Evolutionary conservation across 768 basidiomycete species (phyloP), one percentile per base, ranked within the genome.

Genomic region (Mycena maculata): DNA sequence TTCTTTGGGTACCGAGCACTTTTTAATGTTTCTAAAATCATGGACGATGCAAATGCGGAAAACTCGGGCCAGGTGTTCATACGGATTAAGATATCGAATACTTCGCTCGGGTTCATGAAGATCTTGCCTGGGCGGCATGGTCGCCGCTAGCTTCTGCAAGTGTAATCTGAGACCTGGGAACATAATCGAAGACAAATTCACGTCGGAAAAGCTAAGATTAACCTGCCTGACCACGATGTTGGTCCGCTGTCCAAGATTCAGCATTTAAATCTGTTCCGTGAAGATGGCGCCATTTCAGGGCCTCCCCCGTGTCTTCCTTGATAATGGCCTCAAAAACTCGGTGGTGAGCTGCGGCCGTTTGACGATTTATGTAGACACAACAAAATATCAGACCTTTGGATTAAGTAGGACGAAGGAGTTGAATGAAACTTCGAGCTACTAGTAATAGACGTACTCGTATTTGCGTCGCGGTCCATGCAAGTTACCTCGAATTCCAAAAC

Each of bases 221-320:
- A 33, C 48, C 42, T 18, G 69, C 71, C 47, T 68, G 72, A 5
- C 72, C 72, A 1, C 57, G n/a, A 33, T 75, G 74, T 53, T 76
- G 76, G 52, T 76, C 69, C 4, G 47, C 71, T 16, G 59, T 50
- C 52, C 67, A 61, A 3, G 72, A 72, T n/a, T n/a, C 1, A 75
- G 63, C 3, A 76, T 73, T n/a, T n/a, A n/a, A n/a, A n/a, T n/a
- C n/a, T 63, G 65, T 68, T 7, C 63, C 71, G 61, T 75, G 71
- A 2, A 77, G n/a, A 63, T 76, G 75, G 12, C 67, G 69, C 73
- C 72, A 76, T 11, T 31, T 13, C 1, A 77, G 60, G 13, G 9
- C 3, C 20, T 55, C 47, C 10, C 74, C 74, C 1, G 73, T 76
- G 49, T 77, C 76, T 20, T 68, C 22, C 4, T 61, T 22, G 3